Conservation (phyloP, 2,329 filamentous ascomycete genomes). For the Neofusicoccum ribis region DNA sequence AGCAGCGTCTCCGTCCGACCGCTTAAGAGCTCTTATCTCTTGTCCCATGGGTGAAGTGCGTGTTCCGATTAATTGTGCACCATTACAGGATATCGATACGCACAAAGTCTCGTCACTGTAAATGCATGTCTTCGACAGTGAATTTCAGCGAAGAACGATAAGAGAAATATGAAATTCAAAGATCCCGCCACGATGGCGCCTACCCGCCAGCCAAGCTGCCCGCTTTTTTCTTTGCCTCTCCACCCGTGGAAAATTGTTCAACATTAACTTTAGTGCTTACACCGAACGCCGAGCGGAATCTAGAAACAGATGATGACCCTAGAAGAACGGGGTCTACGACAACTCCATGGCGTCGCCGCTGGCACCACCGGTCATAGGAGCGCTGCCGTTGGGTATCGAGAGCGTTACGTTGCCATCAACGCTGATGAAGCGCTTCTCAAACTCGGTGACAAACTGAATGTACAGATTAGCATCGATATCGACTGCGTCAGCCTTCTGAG, state of each 20-base stretch:
- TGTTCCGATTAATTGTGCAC: too few species aligned
- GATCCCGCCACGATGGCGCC: background rate
- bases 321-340: constrained; percentile 43
- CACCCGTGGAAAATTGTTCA: background rate
- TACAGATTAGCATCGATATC: constrained; percentile 21
- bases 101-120: too few species aligned
- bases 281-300: constrained; percentile 15
- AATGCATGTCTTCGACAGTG: background rate
- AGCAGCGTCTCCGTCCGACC: too few species aligned
- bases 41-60: too few species aligned
- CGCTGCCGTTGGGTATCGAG: constrained; percentile 49
- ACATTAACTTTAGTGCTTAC: constrained; percentile 5
- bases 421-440: constrained; percentile 89
- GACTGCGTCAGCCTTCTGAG: background rate
- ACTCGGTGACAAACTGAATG: constrained; percentile 74
- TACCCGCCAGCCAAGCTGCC: background rate
- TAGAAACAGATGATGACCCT: background rate
- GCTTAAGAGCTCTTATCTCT: too few species aligned
- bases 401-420: constrained; percentile 80
- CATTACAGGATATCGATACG: too few species aligned
- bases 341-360: constrained; percentile 67
- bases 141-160: background rate
- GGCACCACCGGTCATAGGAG: constrained; percentile 45
- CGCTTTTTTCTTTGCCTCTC: background rate
- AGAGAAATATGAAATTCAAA: background rate